Percentiles rank a stretch among this genome's conserved stretches.
These are phyloP conservation scores for Dryas integrifolia DNA, from an alignment of 331 rosid genomes.

Conservation along the genomic window DNA sequence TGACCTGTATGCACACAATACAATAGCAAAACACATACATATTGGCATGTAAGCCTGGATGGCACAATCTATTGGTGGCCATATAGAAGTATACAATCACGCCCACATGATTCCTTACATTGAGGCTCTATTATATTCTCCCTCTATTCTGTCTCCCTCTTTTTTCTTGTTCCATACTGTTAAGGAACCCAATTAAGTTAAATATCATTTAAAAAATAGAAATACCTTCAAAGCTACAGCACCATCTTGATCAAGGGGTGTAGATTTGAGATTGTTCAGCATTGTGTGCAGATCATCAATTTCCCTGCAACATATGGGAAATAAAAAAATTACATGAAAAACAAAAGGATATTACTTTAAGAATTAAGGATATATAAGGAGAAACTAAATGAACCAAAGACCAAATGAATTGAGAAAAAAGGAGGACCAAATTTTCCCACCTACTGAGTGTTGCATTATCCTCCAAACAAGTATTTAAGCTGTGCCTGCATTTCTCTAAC, in stretches of 20 bases:
- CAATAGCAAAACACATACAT: not conserved
- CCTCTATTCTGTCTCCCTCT: not conserved
- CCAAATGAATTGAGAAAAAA: conserved; percentile 18
- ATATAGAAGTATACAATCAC: not conserved
- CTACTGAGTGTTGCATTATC: conserved; percentile 81
- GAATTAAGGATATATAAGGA: conserved; percentile 12
- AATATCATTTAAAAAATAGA: conserved; percentile 11
- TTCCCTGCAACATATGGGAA: conserved; percentile 52
- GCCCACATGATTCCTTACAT: not conserved
- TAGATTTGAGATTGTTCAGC: conserved; percentile 34
- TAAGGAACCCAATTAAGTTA: conserved; percentile 8
- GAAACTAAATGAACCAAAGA: not conserved
- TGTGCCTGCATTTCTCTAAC: conserved; percentile 67
- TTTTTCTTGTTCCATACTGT: not conserved
- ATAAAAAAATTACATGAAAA: conserved; percentile 4
- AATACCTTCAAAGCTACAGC: conserved; percentile 49
- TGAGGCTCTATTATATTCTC: not conserved
- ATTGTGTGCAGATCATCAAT: conserved; percentile 48
- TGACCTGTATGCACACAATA: not conserved
- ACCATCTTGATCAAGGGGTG: conserved; percentile 22
- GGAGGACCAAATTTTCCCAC: conserved; percentile 37
- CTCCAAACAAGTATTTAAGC: conserved; percentile 71
- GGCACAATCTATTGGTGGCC: not conserved
- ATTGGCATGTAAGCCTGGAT: not conserved
- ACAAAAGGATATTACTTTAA: conserved; percentile 23